Percentiles rank a stretch among this genome's conserved stretches.
Evolutionary conservation across 768 basidiomycete species (phyloP).

Genomic region (Harrya chromipes): DNA sequence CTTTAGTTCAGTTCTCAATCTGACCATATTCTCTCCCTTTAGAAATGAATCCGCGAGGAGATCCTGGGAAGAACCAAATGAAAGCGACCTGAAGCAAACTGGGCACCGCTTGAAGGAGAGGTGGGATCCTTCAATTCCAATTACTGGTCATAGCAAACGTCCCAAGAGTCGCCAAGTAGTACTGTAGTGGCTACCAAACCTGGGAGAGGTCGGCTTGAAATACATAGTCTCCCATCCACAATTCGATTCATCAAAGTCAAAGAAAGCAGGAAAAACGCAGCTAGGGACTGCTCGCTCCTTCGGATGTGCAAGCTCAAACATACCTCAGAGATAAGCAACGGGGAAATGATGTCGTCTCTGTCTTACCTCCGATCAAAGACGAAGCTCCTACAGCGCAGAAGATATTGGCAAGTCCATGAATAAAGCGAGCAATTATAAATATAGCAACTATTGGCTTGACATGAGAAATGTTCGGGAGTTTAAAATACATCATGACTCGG

Average conservation of each 20-base stretch:
- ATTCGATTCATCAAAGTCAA: background rate
- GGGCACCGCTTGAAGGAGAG: constrained; percentile 53
- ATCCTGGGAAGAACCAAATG: constrained; percentile 58
- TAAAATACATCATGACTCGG: background rate
- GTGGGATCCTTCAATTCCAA: constrained; percentile 66
- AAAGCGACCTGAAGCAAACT: constrained; percentile 52
- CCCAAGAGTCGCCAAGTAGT: constrained; percentile 57
- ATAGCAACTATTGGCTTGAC: background rate
- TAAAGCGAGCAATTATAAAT: constrained; percentile 7
- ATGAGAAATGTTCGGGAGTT: background rate
- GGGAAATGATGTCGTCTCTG: too few relatives aligned
- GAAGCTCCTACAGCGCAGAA: constrained; percentile 1
- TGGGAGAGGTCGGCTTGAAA: background rate
- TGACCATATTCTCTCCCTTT: constrained; percentile 53
- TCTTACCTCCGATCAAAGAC: constrained; percentile 6
- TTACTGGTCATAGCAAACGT: constrained; percentile 57
- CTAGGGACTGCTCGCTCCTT: constrained; percentile 12
- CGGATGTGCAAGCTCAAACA: constrained; percentile 15
- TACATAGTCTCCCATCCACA: too few relatives aligned
- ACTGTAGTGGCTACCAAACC: constrained; percentile 7
- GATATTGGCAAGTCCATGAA: background rate
- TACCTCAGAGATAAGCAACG: background rate
- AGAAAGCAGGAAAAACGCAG: background rate
- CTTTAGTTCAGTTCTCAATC: constrained; percentile 40
- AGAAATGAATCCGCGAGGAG: constrained; percentile 61